Percentiles rank a stretch among this genome's conserved stretches.
Evolutionary conservation across 2,329 filamentous ascomycete species (phyloP).

Genomic region (Phyllosticta capitalensis): DNA sequence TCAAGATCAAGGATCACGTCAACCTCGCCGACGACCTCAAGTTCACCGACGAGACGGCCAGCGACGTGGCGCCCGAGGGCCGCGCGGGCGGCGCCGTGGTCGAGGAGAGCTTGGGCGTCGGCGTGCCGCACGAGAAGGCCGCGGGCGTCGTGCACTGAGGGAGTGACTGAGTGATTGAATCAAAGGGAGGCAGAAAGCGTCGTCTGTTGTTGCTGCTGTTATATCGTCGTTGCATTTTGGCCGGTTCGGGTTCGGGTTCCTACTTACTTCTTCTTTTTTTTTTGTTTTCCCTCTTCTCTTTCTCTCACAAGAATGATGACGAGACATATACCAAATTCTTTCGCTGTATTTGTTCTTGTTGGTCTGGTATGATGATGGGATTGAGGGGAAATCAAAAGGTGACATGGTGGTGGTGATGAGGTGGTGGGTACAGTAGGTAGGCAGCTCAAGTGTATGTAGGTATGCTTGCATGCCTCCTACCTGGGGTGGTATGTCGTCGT

Average conservation of each 20-base stretch:
- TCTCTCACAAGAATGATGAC: too few relatives aligned
- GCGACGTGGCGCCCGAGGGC: conserved; percentile 47
- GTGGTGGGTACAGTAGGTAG: too few relatives aligned
- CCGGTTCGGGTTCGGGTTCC: conserved; percentile 5
- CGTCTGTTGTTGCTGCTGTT: background rate
- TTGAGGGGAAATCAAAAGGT: too few relatives aligned
- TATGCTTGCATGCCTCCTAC: too few relatives aligned
- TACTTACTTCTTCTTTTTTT: background rate
- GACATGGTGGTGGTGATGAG: too few relatives aligned
- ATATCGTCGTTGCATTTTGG: too few relatives aligned
- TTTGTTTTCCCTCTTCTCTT: too few relatives aligned
- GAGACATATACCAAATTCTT: too few relatives aligned
- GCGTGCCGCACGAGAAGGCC: background rate
- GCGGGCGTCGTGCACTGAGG: background rate
- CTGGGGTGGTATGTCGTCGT: too few relatives aligned
- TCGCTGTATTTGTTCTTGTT: too few relatives aligned
- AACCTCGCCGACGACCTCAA: conserved; percentile 70
- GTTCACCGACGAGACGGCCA: conserved; percentile 73
- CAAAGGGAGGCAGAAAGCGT: background rate
- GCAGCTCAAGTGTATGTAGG: too few relatives aligned
- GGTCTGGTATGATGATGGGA: too few relatives aligned
- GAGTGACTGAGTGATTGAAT: background rate
- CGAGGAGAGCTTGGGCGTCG: background rate
- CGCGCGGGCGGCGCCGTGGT: conserved; percentile 3
- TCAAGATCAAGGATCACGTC: conserved; percentile 75